These are phyloP conservation scores for Calonectria crousiana DNA, from an alignment of 2,329 filamentous ascomycete genomes.

Conservation along the genomic window DNA sequence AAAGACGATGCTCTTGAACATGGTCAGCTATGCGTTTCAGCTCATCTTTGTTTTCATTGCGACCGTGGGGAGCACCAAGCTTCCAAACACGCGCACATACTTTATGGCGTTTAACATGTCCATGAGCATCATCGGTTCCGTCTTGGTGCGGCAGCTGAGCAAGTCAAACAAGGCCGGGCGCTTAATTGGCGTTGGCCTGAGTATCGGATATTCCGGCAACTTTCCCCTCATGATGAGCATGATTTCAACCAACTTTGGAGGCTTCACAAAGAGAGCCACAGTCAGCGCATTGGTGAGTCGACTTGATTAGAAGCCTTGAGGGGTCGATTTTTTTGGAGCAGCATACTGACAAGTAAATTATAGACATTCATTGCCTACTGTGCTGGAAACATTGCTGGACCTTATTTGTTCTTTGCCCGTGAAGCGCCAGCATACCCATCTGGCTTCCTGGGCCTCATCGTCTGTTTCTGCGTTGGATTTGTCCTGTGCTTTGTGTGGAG, in stretches of 20 bases:
- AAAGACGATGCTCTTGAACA: slow-evolving; percentile 35
- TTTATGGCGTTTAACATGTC: slow-evolving; percentile 42
- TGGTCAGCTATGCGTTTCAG: slow-evolving; percentile 36
- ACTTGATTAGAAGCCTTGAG: background rate
- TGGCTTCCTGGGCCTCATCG: background rate
- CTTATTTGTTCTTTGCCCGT: slow-evolving; percentile 6
- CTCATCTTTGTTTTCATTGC: slow-evolving; percentile 37
- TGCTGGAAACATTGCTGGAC: slow-evolving; percentile 3
- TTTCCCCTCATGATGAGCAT: slow-evolving; percentile 22
- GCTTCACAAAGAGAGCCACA: slow-evolving; percentile 22
- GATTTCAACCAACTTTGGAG: slow-evolving; percentile 25
- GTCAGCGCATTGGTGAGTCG: slow-evolving; percentile 12
- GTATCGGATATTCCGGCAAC: slow-evolving; percentile 15
- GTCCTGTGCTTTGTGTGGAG: background rate
- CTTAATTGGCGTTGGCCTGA: background rate
- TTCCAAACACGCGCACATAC: slow-evolving; percentile 41
- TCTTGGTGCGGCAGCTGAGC: slow-evolving; percentile 13
- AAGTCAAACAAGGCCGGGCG: background rate
- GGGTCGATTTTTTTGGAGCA: background rate
- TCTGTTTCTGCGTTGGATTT: slow-evolving; percentile 12
- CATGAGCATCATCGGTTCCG: slow-evolving; percentile 30
- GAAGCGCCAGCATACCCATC: slow-evolving; percentile 4
- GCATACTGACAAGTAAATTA: background rate
- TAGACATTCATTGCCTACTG: slow-evolving; percentile 13
- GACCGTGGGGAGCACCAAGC: slow-evolving; percentile 36